Base-by-base conservation (phyloP, 176 grass and related monocot genomes). In the Tuctoria greenei region DNA sequence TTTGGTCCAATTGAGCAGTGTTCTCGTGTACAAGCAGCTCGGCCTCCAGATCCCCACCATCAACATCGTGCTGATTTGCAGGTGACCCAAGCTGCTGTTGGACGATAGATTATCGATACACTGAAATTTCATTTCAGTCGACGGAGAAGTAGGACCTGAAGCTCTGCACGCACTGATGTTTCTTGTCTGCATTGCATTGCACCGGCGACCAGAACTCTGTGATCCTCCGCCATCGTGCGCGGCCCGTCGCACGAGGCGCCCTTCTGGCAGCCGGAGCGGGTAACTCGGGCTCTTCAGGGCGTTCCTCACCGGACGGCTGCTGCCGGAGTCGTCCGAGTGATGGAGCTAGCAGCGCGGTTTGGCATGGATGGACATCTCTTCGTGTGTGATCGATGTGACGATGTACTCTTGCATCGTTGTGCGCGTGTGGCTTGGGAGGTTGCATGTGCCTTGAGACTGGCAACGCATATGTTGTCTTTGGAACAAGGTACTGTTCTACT, bases 121-220 rank as follows among this genome's bases (percentile, higher is more conserved):
- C 16, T 10, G 35, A 39, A 20, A 21, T 56, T 7, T 8, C 6
- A 4, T 25, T 66, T 26, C 37, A 43, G 25, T 39, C 50, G 24
- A 27, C 38, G 35, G 11, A 60, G 40, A 17, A 49, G 7, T 24
- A 35, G 27, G 36, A 46, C 41, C 70, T 77, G 41, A 77, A 0
- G 12, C 1, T 2, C 0, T 3, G 0, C 31, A 31, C 31, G 3
- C 31, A 31, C 31, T 31, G 31, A 31, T 58, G 7, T 34, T 20
- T 45, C 23, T 43, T 64, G 17, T 40, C 64, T 28, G 21, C 43
- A 27, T 15, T 67, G 39, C 38, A 8, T 69, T 83, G 85, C 86
- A 98, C 91, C 38, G 91, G 95, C 21, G 95, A 99, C 79, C 95
- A 99, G 61, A 91, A 95, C 79, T 99, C 91, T 7, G 95, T 95